Base-by-base conservation (phyloP, 2,329 filamentous ascomycete genomes). In the Elsinoe australis region DNA sequence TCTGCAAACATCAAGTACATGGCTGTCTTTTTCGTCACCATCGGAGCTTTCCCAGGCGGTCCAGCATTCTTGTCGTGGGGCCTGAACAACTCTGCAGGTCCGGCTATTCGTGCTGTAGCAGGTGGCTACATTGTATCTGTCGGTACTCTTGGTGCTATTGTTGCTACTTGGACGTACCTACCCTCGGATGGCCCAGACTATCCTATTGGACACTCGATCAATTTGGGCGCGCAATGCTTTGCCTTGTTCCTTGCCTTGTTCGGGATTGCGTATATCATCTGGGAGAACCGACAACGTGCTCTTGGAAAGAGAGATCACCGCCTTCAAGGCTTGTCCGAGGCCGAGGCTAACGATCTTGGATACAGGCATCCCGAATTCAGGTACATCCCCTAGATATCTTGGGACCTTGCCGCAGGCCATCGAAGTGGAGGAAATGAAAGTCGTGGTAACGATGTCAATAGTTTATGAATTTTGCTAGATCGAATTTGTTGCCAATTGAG, bases 31-130 rank as follows among this genome's bases (percentile, higher is more conserved):
- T 59, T 67, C 51, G 60, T 57, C 29, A 55, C 57, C 4, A 31
- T 55, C 1, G 76, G 76, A 18, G 75, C 73, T 0, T 79, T 79
- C 60, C 75, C 76, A 1, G 75, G 75, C 26, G 76, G 76, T 0
- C 76, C 76, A 0, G 74, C 73, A 0, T 79, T 78, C 62, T 57
- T 80, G 34, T 71, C 71, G 4, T 80, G 76, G 77, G 75, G 70
- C 0, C 67, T 79, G 49, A 80, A 80, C 58, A 80, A 44, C 10
- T 44, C 76, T 0, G 71, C 72, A 0, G 76, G 76, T 0, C 75
- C 76, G 0, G 70, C 75, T 7, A 66, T 79, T 1, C 70, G 76
- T 18, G 76, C 77, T 3, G 73, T 80, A 0, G 70, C 74, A 0
- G 69, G 73, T 17, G 76, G 67, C 3, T 80, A 75, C 52, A 72